phyloP scores from a whole-genome alignment of 169 alveolate species.

The Plasmodium inui region DNA sequence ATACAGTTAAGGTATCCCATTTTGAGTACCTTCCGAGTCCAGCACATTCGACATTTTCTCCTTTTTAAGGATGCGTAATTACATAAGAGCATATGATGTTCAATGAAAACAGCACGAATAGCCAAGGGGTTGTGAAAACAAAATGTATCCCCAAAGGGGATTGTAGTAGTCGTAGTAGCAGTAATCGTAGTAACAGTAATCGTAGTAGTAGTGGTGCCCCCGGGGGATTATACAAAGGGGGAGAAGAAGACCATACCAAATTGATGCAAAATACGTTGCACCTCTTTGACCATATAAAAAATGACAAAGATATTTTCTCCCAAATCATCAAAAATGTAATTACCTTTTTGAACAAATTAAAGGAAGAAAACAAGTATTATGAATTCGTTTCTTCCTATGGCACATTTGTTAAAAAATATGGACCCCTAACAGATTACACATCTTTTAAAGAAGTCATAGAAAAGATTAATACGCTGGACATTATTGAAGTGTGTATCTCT shows the following conservation, averaged over 20 bases:
- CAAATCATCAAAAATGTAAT: constrained; percentile 44
- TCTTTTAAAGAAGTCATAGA: constrained; percentile 31
- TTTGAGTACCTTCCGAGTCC: background rate
- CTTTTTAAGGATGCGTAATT: background rate
- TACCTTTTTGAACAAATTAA: constrained; percentile 21
- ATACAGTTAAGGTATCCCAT: background rate
- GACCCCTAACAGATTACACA: constrained; percentile 3
- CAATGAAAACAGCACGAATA: background rate
- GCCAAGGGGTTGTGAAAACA: background rate
- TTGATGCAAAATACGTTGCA: background rate
- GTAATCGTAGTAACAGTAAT: no score
- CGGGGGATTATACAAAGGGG: constrained; percentile 7
- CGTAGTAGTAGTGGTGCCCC: background rate
- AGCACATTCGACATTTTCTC: background rate
- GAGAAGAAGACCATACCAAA: background rate
- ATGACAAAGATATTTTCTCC: constrained; percentile 14
- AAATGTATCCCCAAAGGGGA: background rate
- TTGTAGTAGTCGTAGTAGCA: no score
- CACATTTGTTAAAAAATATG: constrained; percentile 1
- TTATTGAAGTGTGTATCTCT: constrained; percentile 20
- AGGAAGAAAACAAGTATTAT: constrained; percentile 45
- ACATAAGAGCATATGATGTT: background rate
- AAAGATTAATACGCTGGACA: constrained; percentile 7
- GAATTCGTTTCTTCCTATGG: constrained; percentile 26
- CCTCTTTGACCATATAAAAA: constrained; percentile 8